A percentile compares a stretch with the other conserved stretches of the same genome.
phyloP scores from a whole-genome alignment of 2,329 filamentous ascomycete genomes.

The Aureobasidium sp. region DNA sequence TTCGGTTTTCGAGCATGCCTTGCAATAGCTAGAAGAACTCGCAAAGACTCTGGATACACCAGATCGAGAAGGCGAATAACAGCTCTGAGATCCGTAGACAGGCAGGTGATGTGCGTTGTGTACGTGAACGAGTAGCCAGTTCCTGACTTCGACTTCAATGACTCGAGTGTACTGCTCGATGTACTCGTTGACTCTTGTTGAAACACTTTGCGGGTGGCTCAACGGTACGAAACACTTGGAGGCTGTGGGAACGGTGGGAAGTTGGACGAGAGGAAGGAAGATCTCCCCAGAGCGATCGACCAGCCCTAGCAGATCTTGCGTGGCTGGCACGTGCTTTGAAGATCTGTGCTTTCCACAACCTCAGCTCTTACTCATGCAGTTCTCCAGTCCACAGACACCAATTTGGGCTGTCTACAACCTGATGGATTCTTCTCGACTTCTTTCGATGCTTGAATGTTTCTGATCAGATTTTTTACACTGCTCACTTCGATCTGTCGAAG shows the following conservation, averaged over 20 bases:
- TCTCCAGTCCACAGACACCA: not conserved
- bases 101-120: no score
- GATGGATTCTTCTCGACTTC: not conserved
- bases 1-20: not conserved
- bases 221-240: not conserved
- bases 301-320: not conserved
- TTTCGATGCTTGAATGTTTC: not conserved
- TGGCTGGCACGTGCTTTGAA: not conserved
- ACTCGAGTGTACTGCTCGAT: not conserved
- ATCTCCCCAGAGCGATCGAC: not conserved
- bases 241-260: not conserved
- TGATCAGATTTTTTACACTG: no score
- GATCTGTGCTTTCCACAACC: not conserved
- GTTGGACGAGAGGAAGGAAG: not conserved
- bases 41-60: no score
- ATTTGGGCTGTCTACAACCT: not conserved
- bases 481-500: not conserved
- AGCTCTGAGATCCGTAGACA: not conserved
- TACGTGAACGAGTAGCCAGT: no score
- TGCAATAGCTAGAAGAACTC: no score
- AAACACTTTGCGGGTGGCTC: constrained; percentile 2
- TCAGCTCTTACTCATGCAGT: not conserved
- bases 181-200: not conserved
- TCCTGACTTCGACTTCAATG: not conserved
- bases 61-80: no score